Base-by-base conservation (phyloP, 768 basidiomycete genomes). In the Suillus fuscotomentosus region DNA sequence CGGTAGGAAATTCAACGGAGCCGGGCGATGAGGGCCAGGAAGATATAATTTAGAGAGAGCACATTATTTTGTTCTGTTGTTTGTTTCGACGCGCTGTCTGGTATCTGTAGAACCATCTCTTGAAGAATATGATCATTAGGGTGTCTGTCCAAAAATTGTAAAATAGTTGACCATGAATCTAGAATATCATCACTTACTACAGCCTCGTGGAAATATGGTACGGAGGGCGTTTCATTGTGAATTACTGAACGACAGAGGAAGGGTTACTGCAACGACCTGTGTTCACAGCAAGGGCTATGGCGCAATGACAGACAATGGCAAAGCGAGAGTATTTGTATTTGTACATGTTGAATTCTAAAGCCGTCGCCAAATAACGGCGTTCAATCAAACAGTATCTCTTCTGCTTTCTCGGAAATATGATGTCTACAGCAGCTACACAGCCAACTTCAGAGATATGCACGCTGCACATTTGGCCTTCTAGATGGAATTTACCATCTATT, bases 391-490 rank as follows among this genome's bases (percentile, higher is more conserved):
- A 5, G 51, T 6, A 53, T 20, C 13, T 34, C 62, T 60, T 55
- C 31, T 51, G 61, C 53, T 27, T 60, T 42, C 61, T 57, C 20
- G 50, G 43, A 22, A n/a, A 24, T 22, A 63, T 39, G 5, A 71
- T 75, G 74, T 68, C 71, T 27, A 66, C 69, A 31, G 27, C 53
- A 54, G 31, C 20, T 36, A 36, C 34, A 6, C 42, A 45, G 15
- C n/a, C 60, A 31, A 22, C 42, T 31, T 41, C 31, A 31, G 31
- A 7, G 31, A 5, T 65, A 7, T 76, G 68, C 62, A 62, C 59
- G 14, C 77, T 94, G 22, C 80, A 92, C 73, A 77, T 93, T 63
- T 93, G 90, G 90, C 90, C 92, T 1, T 80, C 80, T 5, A 78
- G 80, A 72, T 91, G 87, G 85, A 80, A 79, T 47, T 72, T 92